Evolutionary conservation across 1,139 yeast genomes (phyloP).

Genomic region (Debaryomycetaceae sp.): DNA sequence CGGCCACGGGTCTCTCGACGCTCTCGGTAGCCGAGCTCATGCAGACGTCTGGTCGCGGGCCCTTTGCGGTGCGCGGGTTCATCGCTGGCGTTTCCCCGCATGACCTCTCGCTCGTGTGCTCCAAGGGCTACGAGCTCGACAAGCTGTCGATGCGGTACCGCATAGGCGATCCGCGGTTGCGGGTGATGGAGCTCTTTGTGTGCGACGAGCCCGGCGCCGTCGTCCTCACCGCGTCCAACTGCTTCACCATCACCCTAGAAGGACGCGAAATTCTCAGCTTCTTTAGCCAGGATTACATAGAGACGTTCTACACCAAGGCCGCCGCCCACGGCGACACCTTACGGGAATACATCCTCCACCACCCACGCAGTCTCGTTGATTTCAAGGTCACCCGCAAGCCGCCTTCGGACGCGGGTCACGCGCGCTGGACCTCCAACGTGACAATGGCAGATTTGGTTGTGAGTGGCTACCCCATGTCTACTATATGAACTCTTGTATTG

Average conservation of each 20-base stretch:
- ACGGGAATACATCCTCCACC: not conserved
- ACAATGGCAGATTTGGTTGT: not conserved
- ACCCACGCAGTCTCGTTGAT: slow-evolving; percentile 4
- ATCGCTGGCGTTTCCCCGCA: slow-evolving; percentile 20
- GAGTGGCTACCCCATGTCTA: not conserved
- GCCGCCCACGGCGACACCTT: slow-evolving; percentile 3
- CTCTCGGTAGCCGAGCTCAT: too few relatives aligned
- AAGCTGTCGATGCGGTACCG: slow-evolving; percentile 5
- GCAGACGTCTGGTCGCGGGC: too few relatives aligned
- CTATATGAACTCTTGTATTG: slow-evolving; percentile 11
- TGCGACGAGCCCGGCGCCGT: slow-evolving; percentile 11
- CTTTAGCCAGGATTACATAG: slow-evolving; percentile 16
- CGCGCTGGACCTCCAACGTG: not conserved
- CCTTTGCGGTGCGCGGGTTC: too few relatives aligned
- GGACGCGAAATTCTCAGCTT: slow-evolving; percentile 15
- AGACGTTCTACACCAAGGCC: slow-evolving; percentile 17
- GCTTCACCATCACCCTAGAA: slow-evolving; percentile 16
- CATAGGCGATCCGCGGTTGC: slow-evolving; percentile 21
- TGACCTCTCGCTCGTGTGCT: slow-evolving; percentile 22
- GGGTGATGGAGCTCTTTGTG: slow-evolving; percentile 21
- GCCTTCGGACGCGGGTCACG: slow-evolving; percentile 2
- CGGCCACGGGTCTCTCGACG: too few relatives aligned
- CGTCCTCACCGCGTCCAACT: slow-evolving; percentile 11
- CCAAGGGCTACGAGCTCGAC: slow-evolving; percentile 18
- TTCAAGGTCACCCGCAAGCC: slow-evolving; percentile 2